Evolutionary conservation across 2,329 filamentous ascomycete genomes (phyloP).

Genomic region (Myriosclerotinia duriaeana): DNA sequence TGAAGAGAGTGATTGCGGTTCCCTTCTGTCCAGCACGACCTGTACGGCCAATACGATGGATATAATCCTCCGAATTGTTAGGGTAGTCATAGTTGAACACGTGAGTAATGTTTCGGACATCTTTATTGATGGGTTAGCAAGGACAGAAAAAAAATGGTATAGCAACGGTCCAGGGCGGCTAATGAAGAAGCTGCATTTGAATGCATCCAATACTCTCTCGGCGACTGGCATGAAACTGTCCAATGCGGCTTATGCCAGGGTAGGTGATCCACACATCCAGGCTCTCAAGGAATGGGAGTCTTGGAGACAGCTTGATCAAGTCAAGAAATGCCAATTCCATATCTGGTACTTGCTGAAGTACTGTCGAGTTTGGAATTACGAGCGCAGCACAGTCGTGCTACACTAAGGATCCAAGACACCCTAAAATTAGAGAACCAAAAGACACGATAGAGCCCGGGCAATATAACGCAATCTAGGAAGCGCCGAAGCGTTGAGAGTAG

Average conservation of each 20-base stretch:
- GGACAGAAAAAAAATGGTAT: conserved; percentile 56
- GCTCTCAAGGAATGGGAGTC: conserved; percentile 59
- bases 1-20: conserved; percentile 98
- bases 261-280: conserved; percentile 56
- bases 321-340: conserved; percentile 79
- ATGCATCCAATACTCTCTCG: conserved; percentile 45
- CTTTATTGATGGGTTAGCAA: conserved; percentile 86
- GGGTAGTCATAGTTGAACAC: conserved; percentile 99
- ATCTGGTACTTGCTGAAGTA: conserved; percentile 65
- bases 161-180: conserved; percentile 61
- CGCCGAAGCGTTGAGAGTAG: conserved; percentile 89
- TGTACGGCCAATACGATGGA: conserved; percentile 94
- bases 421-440: conserved; percentile 75
- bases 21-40: conserved; percentile 91
- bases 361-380: conserved; percentile 72
- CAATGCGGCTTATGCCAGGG: conserved; percentile 50
- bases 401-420: conserved; percentile 85
- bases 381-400: conserved; percentile 68
- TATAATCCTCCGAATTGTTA: conserved; percentile 98
- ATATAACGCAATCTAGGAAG: conserved; percentile 84
- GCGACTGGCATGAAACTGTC: conserved; percentile 41
- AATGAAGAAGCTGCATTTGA: conserved; percentile 41
- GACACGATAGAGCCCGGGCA: conserved; percentile 84
- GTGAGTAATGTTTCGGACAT: conserved; percentile 99
- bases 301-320: conserved; percentile 74